Percentiles rank a stretch among this genome's conserved stretches.
Conservation (phyloP, 176 grass and related monocot genomes). For the Musa itinerans region DNA sequence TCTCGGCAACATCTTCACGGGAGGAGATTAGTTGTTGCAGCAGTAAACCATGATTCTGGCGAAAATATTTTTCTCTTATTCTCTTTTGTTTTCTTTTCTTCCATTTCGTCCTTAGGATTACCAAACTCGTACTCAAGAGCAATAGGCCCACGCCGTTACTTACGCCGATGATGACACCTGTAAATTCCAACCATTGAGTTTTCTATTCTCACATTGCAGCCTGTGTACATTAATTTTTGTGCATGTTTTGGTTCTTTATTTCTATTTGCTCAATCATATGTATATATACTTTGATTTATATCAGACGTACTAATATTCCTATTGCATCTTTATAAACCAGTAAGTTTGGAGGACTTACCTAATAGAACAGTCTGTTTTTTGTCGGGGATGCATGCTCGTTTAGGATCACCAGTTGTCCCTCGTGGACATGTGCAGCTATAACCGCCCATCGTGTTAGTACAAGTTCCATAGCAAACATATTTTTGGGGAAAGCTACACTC, state of each 20-base stretch:
- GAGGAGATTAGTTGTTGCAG: background rate
- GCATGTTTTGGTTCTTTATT: background rate
- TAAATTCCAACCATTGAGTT: background rate
- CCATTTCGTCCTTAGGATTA: background rate
- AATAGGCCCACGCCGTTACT: background rate
- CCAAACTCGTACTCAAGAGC: background rate
- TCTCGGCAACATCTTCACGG: too few species aligned
- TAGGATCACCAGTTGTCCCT: background rate
- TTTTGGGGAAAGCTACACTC: background rate
- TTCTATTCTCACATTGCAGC: too few species aligned
- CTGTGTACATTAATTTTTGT: too few species aligned
- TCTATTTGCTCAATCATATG: background rate
- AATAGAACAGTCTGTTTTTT: background rate
- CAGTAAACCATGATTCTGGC: slow-evolving; percentile 21
- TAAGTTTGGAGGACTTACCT: background rate
- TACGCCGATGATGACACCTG: background rate
- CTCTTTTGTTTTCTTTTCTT: slow-evolving; percentile 13
- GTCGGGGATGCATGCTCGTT: background rate
- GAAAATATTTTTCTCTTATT: background rate
- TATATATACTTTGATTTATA: background rate
- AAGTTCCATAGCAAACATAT: background rate
- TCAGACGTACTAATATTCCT: background rate
- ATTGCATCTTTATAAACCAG: background rate
- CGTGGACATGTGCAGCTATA: background rate
- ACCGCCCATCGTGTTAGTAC: background rate